These are phyloP conservation scores for Leccinum subgranulosum DNA, from an alignment of 768 basidiomycete species.

Conservation along the genomic window DNA sequence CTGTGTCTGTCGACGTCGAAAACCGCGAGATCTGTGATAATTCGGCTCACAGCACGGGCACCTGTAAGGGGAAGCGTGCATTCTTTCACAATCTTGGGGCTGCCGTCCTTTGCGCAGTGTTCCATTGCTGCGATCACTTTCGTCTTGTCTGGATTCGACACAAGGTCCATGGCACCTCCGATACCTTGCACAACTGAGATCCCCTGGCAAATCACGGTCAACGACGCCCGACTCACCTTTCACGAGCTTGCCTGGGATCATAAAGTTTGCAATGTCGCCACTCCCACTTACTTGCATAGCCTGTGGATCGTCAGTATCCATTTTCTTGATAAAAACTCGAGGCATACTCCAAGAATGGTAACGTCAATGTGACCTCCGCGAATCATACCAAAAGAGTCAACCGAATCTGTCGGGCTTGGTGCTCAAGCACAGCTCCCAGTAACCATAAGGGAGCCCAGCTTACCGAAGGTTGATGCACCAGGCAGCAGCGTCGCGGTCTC, in stretches of 20 bases:
- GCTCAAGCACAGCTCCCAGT: constrained; percentile 19
- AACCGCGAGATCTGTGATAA: constrained; percentile 87
- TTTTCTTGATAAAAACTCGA: not conserved
- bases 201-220: not conserved
- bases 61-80: constrained; percentile 86
- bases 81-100: constrained; percentile 76
- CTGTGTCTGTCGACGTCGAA: constrained; percentile 78
- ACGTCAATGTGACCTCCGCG: constrained; percentile 86
- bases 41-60: constrained; percentile 78
- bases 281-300: constrained; percentile 94
- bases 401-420: constrained; percentile 49
- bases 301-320: constrained; percentile 34
- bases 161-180: constrained; percentile 95
- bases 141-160: constrained; percentile 93
- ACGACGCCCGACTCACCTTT: constrained; percentile 69
- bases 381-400: constrained; percentile 95
- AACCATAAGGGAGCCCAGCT: constrained; percentile 39
- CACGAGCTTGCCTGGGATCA: constrained; percentile 94
- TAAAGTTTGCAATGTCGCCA: constrained; percentile 96
- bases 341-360: constrained; percentile 73
- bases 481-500: constrained; percentile 91
- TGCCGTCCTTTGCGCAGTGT: constrained; percentile 84
- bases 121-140: constrained; percentile 88
- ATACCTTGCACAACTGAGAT: constrained; percentile 54
- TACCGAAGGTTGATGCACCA: constrained; percentile 87